Percentiles rank a stretch among this genome's conserved stretches.
These are phyloP conservation scores for Phycomyces nitens DNA, from an alignment of 192 early-diverging fungal genomes.

Conservation along the genomic window DNA sequence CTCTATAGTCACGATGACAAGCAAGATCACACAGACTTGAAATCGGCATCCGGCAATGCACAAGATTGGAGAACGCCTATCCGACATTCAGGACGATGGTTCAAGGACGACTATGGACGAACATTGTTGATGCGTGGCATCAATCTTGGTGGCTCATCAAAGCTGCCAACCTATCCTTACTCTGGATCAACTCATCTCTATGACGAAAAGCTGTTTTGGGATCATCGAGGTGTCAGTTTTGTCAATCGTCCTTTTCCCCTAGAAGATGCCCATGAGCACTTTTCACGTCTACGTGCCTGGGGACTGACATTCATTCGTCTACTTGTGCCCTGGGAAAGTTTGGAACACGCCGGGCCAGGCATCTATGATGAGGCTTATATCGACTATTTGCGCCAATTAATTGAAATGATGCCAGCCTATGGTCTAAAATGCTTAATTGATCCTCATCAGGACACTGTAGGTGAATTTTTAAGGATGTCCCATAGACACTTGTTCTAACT, in stretches of 20 bases:
- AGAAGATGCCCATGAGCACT: constrained; percentile 73
- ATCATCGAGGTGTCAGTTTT: constrained; percentile 74
- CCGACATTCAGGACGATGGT: constrained; percentile 27
- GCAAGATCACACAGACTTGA: too few species aligned
- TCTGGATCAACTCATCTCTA: constrained; percentile 56
- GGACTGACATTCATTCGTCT: constrained; percentile 78
- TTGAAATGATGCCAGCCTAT: constrained; percentile 64
- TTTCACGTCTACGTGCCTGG: constrained; percentile 67
- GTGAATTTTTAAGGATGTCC: background rate
- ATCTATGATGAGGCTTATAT: constrained; percentile 81
- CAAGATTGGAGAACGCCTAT: constrained; percentile 17
- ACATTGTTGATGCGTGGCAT: constrained; percentile 70
- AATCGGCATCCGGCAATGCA: constrained; percentile 1
- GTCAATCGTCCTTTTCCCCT: constrained; percentile 74
- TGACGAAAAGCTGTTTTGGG: constrained; percentile 54
- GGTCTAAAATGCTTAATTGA: constrained; percentile 85
- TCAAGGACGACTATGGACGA: constrained; percentile 53
- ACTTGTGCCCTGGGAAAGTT: constrained; percentile 77
- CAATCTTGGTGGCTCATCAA: constrained; percentile 74
- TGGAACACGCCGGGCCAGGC: constrained; percentile 81
- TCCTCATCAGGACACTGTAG: constrained; percentile 84
- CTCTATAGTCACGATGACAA: too few species aligned
- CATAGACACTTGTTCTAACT: background rate
- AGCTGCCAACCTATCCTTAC: constrained; percentile 70
- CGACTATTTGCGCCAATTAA: constrained; percentile 64